A percentile compares a stretch with the other conserved stretches of the same genome.
Conservation (phyloP, 371 early-diverging fungal genomes). For the Dentiscutata heterogama region DNA sequence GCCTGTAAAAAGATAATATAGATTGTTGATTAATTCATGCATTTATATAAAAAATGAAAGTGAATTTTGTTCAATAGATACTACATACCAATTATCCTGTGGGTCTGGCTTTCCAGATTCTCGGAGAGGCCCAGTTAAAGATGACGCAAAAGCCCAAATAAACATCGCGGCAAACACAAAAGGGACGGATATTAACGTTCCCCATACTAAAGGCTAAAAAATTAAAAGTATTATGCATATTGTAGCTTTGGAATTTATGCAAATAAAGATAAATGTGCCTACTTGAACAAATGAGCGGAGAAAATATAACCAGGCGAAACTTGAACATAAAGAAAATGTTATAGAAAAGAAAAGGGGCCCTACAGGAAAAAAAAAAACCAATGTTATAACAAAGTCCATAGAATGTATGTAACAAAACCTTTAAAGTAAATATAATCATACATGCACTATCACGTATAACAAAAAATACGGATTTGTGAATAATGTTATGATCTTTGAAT, state of each 20-base stretch:
- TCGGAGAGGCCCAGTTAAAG: slow-evolving; percentile 4
- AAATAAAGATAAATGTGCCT: no score
- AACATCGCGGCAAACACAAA: slow-evolving; percentile 5
- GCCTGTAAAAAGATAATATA: neutral
- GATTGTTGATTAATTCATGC: neutral
- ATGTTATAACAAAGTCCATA: no score
- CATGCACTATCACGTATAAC: neutral
- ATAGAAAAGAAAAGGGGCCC: slow-evolving; percentile 33
- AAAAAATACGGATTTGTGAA: slow-evolving; percentile 11
- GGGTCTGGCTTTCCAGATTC: slow-evolving; percentile 31
- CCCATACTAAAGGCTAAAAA: neutral
- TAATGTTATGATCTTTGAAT: neutral
- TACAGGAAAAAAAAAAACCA: neutral
- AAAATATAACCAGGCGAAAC: slow-evolving; percentile 9
- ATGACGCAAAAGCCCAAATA: slow-evolving; percentile 11
- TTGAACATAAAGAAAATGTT: neutral
- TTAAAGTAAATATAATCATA: no score
- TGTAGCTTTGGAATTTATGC: no score
- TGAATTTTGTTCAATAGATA: no score
- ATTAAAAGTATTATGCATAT: no score
- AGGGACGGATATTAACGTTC: slow-evolving; percentile 25
- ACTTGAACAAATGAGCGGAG: slow-evolving; percentile 32
- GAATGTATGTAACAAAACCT: no score
- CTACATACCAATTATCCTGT: slow-evolving; percentile 24
- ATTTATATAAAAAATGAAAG: no score